Percentiles rank a stretch among this genome's conserved stretches.
Conservation (phyloP, 2,329 filamentous ascomycete species). For the Phaeosphaeriaceae sp. region DNA sequence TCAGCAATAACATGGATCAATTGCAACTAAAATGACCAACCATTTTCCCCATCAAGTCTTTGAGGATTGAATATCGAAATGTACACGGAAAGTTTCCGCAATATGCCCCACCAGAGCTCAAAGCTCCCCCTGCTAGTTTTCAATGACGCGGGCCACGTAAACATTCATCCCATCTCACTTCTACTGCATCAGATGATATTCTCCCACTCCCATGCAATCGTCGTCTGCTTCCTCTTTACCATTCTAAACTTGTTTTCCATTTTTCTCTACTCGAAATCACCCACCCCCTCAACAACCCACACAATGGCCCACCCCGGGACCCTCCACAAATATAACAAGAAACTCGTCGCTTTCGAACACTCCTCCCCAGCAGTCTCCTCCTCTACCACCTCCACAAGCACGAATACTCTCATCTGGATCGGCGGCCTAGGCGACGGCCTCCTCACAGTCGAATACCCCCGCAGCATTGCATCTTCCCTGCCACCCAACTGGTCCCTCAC, state of each 20-base stretch:
- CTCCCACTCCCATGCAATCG: background rate
- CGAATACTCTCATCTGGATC: constrained; percentile 72
- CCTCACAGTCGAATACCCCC: constrained; percentile 68
- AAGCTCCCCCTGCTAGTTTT: background rate
- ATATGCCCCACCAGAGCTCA: background rate
- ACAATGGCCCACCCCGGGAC: constrained; percentile 47
- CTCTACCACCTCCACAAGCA: constrained; percentile 22
- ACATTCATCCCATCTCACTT: background rate
- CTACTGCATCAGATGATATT: background rate
- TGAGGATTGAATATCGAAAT: background rate
- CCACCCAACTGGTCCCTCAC: constrained; percentile 62
- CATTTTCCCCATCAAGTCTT: too few species aligned
- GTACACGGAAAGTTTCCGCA: background rate
- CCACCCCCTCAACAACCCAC: background rate
- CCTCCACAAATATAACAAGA: constrained; percentile 52
- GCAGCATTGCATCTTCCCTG: constrained; percentile 58
- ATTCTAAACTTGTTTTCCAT: background rate
- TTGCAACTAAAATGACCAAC: too few species aligned
- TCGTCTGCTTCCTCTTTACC: background rate
- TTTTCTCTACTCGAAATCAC: background rate
- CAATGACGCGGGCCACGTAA: background rate
- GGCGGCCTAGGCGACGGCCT: constrained; percentile 76
- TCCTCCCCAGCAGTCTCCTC: constrained; percentile 35
- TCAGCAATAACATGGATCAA: background rate
- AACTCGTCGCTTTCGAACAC: constrained; percentile 57